These are phyloP conservation scores for Phialocephala sp. DNA, from an alignment of 2,329 filamentous ascomycete species.

Conservation along the genomic window DNA sequence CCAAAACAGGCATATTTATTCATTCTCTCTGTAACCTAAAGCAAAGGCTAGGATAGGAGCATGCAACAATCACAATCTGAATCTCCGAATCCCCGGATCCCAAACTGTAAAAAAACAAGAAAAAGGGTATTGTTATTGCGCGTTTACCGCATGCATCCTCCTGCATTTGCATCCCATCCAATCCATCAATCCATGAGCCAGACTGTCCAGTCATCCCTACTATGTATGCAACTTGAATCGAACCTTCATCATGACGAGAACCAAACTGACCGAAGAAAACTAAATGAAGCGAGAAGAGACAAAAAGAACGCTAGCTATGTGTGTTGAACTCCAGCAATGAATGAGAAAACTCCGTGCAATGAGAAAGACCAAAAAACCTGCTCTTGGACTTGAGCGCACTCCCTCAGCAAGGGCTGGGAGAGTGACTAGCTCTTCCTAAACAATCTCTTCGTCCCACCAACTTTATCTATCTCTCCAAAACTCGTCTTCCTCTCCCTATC, in stretches of 20 bases:
- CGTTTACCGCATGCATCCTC: neutral
- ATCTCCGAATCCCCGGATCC: neutral
- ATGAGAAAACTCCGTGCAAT: conserved; percentile 1
- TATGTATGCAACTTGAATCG: conserved; percentile 3
- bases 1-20: neutral
- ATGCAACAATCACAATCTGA: neutral
- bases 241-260: neutral
- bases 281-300: neutral
- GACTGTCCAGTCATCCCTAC: conserved; percentile 6
- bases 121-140: neutral
- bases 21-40: neutral
- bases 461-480: conserved; percentile 74
- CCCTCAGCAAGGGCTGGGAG: neutral
- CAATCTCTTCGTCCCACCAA: conserved; percentile 74
- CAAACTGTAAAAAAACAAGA: neutral
- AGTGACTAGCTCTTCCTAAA: conserved; percentile 48
- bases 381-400: neutral
- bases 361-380: neutral
- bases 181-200: neutral
- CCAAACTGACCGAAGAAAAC: neutral
- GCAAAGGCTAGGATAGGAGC: neutral
- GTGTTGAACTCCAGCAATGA: conserved; percentile 7
- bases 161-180: conserved; percentile 1
- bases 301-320: neutral
- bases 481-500: conserved; percentile 32